Evolutionary conservation across 129 eudicot genomes (phyloP).

Genomic region (Glebionis coronaria): DNA sequence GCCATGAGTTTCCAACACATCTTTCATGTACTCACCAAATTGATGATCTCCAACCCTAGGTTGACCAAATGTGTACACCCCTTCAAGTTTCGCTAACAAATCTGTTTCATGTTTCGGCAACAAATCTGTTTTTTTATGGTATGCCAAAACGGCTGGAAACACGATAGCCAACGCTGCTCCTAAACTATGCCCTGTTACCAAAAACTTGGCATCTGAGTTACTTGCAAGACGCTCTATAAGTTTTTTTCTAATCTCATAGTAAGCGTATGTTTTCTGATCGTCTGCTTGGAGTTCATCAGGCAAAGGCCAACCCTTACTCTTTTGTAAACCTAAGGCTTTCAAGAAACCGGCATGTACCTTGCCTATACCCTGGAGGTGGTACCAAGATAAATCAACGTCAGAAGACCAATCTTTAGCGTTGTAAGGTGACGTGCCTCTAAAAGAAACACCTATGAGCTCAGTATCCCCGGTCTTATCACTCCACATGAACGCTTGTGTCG

Average conservation of each 20-base stretch:
- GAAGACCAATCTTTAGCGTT: conserved; percentile 56
- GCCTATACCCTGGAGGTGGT: conserved; percentile 42
- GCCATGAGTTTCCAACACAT: conserved; percentile 24
- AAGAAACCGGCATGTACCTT: conserved; percentile 73
- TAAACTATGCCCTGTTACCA: conserved; percentile 68
- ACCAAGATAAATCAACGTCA: conserved; percentile 65
- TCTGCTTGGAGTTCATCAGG: conserved; percentile 23
- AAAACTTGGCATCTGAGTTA: conserved; percentile 38
- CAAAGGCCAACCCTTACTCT: conserved; percentile 44
- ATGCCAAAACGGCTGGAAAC: conserved; percentile 50
- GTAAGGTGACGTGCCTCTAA: conserved; percentile 68
- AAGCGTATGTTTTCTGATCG: conserved; percentile 28
- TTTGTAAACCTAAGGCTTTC: conserved; percentile 70
- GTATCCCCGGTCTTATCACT: conserved; percentile 26
- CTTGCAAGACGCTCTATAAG: conserved; percentile 27
- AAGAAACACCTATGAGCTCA: conserved; percentile 55
- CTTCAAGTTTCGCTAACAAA: conserved; percentile 46
- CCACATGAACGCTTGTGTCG: conserved; percentile 61
- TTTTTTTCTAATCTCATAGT: conserved; percentile 36
- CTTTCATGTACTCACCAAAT: conserved; percentile 52
- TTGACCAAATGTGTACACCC: conserved; percentile 66
- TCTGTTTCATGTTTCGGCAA: conserved; percentile 40
- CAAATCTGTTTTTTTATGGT: conserved; percentile 34
- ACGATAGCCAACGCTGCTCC: conserved; percentile 57
- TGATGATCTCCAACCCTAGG: conserved; percentile 63